Evolutionary conservation across 2,329 filamentous ascomycete genomes (phyloP).

Genomic region (Plenodomus tracheiphilus): DNA sequence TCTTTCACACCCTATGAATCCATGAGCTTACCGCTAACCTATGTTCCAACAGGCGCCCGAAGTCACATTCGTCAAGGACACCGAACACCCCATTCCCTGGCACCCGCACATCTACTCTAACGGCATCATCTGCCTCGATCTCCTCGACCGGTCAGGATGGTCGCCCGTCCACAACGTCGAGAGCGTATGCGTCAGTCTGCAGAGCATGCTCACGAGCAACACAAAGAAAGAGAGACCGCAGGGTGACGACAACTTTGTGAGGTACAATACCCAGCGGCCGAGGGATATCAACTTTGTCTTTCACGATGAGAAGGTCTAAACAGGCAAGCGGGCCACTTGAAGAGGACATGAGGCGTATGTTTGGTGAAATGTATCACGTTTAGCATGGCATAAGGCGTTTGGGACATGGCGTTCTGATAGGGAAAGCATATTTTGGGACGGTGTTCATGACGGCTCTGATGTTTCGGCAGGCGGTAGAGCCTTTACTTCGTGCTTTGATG

Average conservation of each 20-base stretch:
- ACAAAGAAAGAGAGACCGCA: conserved; percentile 86
- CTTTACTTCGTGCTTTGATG: background rate
- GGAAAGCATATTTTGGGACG: background rate
- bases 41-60: conserved; percentile 74
- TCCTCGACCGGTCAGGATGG: conserved; percentile 88
- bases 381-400: background rate
- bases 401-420: background rate
- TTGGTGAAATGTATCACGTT: background rate
- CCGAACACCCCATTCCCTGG: conserved; percentile 73
- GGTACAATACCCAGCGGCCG: conserved; percentile 75
- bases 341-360: background rate
- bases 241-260: conserved; percentile 88
- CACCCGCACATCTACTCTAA: conserved; percentile 99
- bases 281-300: conserved; percentile 93
- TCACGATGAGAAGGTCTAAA: conserved; percentile 72
- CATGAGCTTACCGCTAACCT: conserved; percentile 1
- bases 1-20: background rate
- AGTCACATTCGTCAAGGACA: conserved; percentile 77
- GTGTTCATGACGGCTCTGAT: background rate
- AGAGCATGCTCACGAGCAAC: conserved; percentile 98
- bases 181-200: conserved; percentile 93
- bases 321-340: background rate
- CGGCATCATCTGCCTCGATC: conserved; percentile 95
- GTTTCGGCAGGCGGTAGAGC: background rate
- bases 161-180: conserved; percentile 96